Conservation (phyloP, 805 yeast species). For the Yarrowia sp. region DNA sequence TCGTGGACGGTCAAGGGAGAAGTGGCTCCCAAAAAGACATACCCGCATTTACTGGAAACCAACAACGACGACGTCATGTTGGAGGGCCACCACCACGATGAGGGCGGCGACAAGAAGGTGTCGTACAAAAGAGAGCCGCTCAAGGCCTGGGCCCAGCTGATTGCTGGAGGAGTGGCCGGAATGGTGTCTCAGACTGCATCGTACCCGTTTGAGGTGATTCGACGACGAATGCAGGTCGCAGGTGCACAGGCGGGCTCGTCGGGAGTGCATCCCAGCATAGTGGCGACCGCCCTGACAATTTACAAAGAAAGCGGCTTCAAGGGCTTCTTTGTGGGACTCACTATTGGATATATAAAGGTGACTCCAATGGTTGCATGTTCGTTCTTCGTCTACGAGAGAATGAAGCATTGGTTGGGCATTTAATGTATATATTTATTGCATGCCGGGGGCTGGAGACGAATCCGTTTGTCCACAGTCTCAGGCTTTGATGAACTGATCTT, state of each 20-base stretch:
- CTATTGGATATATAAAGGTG: slow-evolving; percentile 94
- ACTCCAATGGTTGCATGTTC: slow-evolving; percentile 98
- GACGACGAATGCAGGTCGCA: slow-evolving; percentile 96
- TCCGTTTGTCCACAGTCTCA: neutral
- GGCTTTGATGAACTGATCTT: slow-evolving; percentile 11
- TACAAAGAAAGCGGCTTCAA: slow-evolving; percentile 76
- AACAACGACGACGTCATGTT: slow-evolving; percentile 38
- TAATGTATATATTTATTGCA: slow-evolving; percentile 38
- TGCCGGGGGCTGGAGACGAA: neutral
- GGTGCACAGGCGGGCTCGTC: slow-evolving; percentile 60
- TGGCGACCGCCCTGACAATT: slow-evolving; percentile 58
- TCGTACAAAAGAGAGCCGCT: slow-evolving; percentile 64
- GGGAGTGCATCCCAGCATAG: slow-evolving; percentile 39
- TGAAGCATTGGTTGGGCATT: slow-evolving; percentile 74
- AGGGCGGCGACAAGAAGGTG: slow-evolving; percentile 49
- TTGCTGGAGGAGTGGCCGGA: slow-evolving; percentile 97
- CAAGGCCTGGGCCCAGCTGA: slow-evolving; percentile 87
- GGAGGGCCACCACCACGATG: slow-evolving; percentile 39
- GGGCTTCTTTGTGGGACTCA: slow-evolving; percentile 93
- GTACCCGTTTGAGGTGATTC: slow-evolving; percentile 92
- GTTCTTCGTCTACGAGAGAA: slow-evolving; percentile 89
- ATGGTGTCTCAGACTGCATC: slow-evolving; percentile 95
- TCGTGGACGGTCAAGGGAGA: slow-evolving; percentile 52
- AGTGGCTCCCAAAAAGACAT: slow-evolving; percentile 6
- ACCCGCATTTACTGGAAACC: slow-evolving; percentile 28